Base-by-base conservation (phyloP, 2,329 filamentous ascomycete species). In the Ilyonectria mors-panacis region DNA sequence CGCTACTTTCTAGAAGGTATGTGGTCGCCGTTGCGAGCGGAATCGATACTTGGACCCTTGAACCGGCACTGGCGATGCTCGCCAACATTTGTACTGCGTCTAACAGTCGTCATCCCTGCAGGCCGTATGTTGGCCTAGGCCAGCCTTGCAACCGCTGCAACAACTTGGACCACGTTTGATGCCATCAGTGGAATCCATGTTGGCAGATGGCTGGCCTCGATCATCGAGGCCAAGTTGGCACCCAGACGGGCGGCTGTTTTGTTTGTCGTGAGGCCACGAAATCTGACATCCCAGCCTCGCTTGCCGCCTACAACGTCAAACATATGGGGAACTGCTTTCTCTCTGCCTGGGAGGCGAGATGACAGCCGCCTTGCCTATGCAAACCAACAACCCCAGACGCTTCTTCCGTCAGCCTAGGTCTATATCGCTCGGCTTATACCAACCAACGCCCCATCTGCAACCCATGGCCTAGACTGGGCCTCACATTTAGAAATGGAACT, bases 121-220 rank as follows among this genome's bases (percentile, higher is more conserved):
- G 6, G 7, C 47, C 26, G 37, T 56, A 45, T 19, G 59, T 55
- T 50, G 58, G 58, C 45, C 59, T 39, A 48, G 53, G 66, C 50
- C 59, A 56, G 62, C 64, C 48, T 50, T 69, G 61, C 66, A 62
- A 62, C 53, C 51, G 50, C 51, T 63, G 63, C 65, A 68, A 59
- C 59, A 64, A 51, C 48, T 65, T 73, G 69, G 70, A 72, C 68
- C 72, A 72, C 69, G 73, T 73, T 66, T 69, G 72, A 70, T 63
- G 67, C 66, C 65, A 58, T 71, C 64, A 62, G 69, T 64, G 64
- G 70, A 68, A 61, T 71, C 65, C 59, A 63, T 51, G 59, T 70
- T 70, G 59, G 63, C 28, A 53, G 57, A 53, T 65, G 66, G 66
- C 58, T 56, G 63, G 63, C 58, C 62, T 68, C 66, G 62, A 54